phyloP scores from a whole-genome alignment of 495 filamentous ascomycete genomes.

The Cryomyces antarcticus region DNA sequence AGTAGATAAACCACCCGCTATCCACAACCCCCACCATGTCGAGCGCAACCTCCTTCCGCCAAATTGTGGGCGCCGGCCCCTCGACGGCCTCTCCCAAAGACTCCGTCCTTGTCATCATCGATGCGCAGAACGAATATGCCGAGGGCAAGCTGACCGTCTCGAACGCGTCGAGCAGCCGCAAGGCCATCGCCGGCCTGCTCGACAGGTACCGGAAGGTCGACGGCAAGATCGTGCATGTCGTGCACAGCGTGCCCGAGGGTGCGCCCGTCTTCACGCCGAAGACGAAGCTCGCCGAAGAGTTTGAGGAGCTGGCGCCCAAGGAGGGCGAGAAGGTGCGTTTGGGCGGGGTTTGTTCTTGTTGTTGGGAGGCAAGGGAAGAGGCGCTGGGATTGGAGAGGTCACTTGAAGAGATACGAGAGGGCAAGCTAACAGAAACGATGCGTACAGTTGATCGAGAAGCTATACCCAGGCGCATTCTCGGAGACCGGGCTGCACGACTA shows the following conservation, averaged over 20 bases:
- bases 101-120: conserved; percentile 39
- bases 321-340: conserved; percentile 23
- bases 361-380: not conserved
- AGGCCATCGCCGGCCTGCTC: conserved; percentile 28
- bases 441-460: conserved; percentile 19
- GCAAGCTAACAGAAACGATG: too few species aligned
- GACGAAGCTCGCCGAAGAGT: conserved; percentile 31
- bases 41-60: conserved; percentile 26
- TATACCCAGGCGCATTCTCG: conserved; percentile 26
- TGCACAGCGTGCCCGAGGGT: conserved; percentile 31
- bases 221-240: conserved; percentile 35
- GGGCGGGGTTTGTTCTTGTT: not conserved
- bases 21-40: conserved; percentile 3
- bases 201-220: conserved; percentile 26
- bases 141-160: conserved; percentile 28
- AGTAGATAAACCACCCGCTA: not conserved
- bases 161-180: conserved; percentile 25
- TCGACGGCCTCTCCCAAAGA: conserved; percentile 30
- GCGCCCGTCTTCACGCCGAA: conserved; percentile 39
- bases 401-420: too few species aligned
- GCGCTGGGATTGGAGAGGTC: too few species aligned
- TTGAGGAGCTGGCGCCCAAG: conserved; percentile 27
- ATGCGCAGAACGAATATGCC: conserved; percentile 45
- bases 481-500: conserved; percentile 25
- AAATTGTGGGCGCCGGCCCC: conserved; percentile 23